A percentile compares a stretch with the other conserved stretches of the same genome.
Conservation (phyloP, 495 filamentous ascomycete genomes). For the Diplogelasinospora grovesii region DNA sequence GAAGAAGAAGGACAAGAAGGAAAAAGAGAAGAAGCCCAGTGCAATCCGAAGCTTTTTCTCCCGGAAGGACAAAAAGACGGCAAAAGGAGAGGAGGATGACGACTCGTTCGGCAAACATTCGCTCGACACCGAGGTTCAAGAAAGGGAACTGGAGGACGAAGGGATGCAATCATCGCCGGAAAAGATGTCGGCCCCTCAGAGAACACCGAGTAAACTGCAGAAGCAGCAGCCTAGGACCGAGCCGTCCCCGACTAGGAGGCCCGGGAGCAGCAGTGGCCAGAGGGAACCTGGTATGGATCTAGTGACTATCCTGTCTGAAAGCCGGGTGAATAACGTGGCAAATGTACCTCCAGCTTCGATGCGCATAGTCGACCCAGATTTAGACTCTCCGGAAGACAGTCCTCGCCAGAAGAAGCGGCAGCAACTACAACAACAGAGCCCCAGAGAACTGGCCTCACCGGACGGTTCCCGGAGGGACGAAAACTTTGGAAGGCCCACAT, state of each 20-base stretch:
- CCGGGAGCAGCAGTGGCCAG: constrained; percentile 14
- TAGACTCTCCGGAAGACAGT: constrained; percentile 31
- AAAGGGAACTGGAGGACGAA: constrained; percentile 40
- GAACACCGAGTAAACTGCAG: constrained; percentile 66
- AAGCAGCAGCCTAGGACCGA: constrained; percentile 55
- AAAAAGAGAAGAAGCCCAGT: constrained; percentile 84
- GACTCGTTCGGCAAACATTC: constrained; percentile 61
- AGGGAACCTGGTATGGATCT: constrained; percentile 24
- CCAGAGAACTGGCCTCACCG: constrained; percentile 16
- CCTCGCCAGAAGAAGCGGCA: constrained; percentile 25
- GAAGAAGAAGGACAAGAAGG: constrained; percentile 68
- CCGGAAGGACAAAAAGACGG: constrained; percentile 85
- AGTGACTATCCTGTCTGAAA: constrained; percentile 29
- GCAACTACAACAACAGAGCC: too few species aligned
- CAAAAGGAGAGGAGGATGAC: constrained; percentile 60
- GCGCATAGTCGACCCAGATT: constrained; percentile 55
- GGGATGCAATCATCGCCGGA: constrained; percentile 32
- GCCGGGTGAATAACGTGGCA: constrained; percentile 34
- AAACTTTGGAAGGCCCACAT: constrained; percentile 13
- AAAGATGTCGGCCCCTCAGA: constrained; percentile 36
- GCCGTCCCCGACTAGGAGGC: constrained; percentile 45
- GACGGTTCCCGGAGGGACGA: constrained; percentile 10
- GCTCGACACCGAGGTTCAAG: constrained; percentile 34
- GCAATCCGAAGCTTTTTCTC: constrained; percentile 95
- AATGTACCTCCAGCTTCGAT: constrained; percentile 47